These are phyloP conservation scores for Colletotrichum phormii DNA, from an alignment of 2,329 filamentous ascomycete genomes.

Conservation along the genomic window DNA sequence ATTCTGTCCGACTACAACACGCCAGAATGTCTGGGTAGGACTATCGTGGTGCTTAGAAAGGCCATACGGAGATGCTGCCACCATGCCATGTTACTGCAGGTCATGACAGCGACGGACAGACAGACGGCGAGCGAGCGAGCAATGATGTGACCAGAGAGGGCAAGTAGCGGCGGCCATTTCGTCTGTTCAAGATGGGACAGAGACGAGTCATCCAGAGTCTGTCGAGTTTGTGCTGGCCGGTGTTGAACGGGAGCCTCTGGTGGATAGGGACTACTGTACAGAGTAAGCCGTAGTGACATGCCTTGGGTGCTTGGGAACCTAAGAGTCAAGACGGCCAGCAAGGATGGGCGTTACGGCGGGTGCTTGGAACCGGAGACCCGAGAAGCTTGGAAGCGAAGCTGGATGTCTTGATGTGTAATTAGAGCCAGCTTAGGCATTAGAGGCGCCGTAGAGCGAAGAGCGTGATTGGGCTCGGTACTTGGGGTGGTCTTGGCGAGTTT, in stretches of 20 bases:
- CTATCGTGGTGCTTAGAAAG: background rate
- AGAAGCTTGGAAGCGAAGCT: slow-evolving; percentile 26
- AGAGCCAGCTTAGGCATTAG: slow-evolving; percentile 9
- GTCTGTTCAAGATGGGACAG: background rate
- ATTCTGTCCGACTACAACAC: background rate
- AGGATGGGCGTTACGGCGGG: slow-evolving; percentile 10
- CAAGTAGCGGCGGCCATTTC: slow-evolving; percentile 1
- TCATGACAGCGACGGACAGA: background rate
- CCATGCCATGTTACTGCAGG: slow-evolving; percentile 25
- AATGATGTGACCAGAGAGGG: background rate
- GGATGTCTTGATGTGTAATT: slow-evolving; percentile 11
- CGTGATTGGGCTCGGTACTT: slow-evolving; percentile 33
- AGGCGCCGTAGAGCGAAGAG: background rate
- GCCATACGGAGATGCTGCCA: background rate
- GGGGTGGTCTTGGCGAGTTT: slow-evolving; percentile 31
- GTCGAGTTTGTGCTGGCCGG: background rate
- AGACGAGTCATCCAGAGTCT: background rate
- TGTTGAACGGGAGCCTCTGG: background rate
- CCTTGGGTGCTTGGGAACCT: background rate
- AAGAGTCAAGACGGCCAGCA: slow-evolving; percentile 1
- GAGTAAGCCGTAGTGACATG: background rate
- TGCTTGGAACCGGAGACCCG: slow-evolving; percentile 14
- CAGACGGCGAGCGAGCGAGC: background rate
- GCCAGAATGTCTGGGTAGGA: background rate
- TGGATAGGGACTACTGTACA: slow-evolving; percentile 10